phyloP scores from a whole-genome alignment of 2,329 filamentous ascomycete genomes.

The Alternaria postmessia region DNA sequence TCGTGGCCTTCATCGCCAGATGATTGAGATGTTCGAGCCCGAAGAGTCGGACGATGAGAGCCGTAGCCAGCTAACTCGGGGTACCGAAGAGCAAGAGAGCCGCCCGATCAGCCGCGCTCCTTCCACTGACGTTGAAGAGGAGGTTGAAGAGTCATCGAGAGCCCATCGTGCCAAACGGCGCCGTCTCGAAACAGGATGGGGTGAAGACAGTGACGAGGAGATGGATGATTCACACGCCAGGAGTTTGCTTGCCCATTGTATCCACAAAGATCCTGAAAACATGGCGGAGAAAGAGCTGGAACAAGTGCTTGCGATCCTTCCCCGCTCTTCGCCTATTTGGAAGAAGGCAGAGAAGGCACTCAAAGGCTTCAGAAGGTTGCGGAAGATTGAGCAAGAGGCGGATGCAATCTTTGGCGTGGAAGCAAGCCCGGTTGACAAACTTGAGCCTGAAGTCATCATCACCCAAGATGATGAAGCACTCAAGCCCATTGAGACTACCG shows the following conservation, averaged over 20 bases:
- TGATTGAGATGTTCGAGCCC: conserved; percentile 76
- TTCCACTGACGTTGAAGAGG: conserved; percentile 59
- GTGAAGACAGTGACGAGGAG: conserved; percentile 59
- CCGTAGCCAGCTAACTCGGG: conserved; percentile 70
- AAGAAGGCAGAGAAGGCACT: conserved; percentile 74
- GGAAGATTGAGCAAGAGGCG: conserved; percentile 85
- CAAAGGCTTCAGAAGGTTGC: conserved; percentile 64
- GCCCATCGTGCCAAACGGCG: conserved; percentile 56
- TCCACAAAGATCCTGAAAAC: conserved; percentile 71
- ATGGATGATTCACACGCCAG: conserved; percentile 58
- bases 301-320: conserved; percentile 61
- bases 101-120: conserved; percentile 77
- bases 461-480: conserved; percentile 55
- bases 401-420: conserved; percentile 69
- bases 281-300: conserved; percentile 72
- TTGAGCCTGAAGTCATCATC: conserved; percentile 44
- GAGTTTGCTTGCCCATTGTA: conserved; percentile 58
- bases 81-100: conserved; percentile 87
- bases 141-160: conserved; percentile 58
- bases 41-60: conserved; percentile 86
- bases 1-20: conserved; percentile 81
- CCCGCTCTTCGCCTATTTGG: conserved; percentile 70
- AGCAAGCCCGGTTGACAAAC: conserved; percentile 57
- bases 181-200: conserved; percentile 56
- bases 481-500: conserved; percentile 49